Evolutionary conservation across 768 basidiomycete species (phyloP).

Genomic region (Kwoniella sp.): DNA sequence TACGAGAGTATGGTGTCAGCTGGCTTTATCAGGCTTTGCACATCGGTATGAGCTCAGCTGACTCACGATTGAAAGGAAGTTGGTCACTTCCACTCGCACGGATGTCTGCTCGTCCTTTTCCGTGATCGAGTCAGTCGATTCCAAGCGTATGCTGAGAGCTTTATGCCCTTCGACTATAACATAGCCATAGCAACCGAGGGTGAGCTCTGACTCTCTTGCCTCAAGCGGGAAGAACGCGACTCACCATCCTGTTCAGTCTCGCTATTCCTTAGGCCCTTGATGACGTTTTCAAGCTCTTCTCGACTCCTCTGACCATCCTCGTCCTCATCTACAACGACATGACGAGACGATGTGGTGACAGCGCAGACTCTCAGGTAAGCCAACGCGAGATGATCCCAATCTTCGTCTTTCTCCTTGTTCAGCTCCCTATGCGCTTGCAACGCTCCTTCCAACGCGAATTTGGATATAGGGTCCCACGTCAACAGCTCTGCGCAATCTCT

Average conservation of each 20-base stretch:
- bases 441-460: slow-evolving; percentile 74
- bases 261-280: slow-evolving; percentile 27
- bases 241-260: slow-evolving; percentile 46
- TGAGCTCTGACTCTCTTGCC: not conserved
- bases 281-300: slow-evolving; percentile 23
- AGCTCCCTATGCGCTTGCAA: slow-evolving; percentile 68
- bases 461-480: slow-evolving; percentile 60
- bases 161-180: slow-evolving; percentile 23
- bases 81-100: slow-evolving; percentile 66
- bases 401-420: slow-evolving; percentile 66
- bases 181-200: not conserved
- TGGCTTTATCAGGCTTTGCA: not conserved
- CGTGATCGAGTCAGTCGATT: slow-evolving; percentile 59
- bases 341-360: not conserved
- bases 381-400: slow-evolving; percentile 79
- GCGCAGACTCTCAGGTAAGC: slow-evolving; percentile 70
- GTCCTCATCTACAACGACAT: not conserved
- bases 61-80: slow-evolving; percentile 75
- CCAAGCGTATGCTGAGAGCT: slow-evolving; percentile 52
- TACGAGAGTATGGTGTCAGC: not conserved
- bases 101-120: slow-evolving; percentile 66
- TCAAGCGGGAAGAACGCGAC: slow-evolving; percentile 12
- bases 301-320: not conserved
- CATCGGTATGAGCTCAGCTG: not conserved
- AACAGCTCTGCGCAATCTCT: slow-evolving; percentile 35